These are phyloP conservation scores for Coffea canephora DNA, from an alignment of 257 asterid genomes.

Conservation along the genomic window DNA sequence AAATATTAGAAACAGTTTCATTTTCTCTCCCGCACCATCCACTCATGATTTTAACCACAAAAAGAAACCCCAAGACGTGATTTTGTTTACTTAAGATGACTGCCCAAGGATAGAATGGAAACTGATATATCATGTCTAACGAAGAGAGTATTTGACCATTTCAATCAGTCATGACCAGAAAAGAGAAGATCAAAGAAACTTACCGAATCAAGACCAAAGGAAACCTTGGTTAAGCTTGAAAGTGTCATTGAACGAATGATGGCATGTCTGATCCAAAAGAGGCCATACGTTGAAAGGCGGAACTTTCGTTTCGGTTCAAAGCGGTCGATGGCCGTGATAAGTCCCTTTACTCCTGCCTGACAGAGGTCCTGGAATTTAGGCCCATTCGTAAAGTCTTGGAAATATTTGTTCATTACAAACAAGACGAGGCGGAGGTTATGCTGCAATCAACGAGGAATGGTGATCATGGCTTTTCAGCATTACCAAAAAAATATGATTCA, in stretches of 20 bases:
- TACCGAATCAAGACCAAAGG: constrained; percentile 95
- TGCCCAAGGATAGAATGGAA: background rate
- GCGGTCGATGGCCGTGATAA: constrained; percentile 82
- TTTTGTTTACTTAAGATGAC: background rate
- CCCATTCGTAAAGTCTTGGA: constrained; percentile 72
- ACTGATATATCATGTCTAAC: background rate
- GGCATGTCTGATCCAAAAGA: constrained; percentile 94
- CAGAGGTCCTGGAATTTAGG: constrained; percentile 89
- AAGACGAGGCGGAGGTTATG: constrained; percentile 91
- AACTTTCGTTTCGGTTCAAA: constrained; percentile 80
- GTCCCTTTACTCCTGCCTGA: constrained; percentile 96
- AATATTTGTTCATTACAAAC: constrained; percentile 89
- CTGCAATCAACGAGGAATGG: constrained; percentile 46
- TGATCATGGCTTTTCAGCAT: background rate
- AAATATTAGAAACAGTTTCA: background rate
- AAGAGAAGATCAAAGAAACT: constrained; percentile 26
- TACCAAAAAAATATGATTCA: background rate
- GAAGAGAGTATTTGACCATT: background rate
- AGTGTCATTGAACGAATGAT: constrained; percentile 82
- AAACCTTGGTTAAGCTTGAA: constrained; percentile 88
- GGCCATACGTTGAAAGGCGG: constrained; percentile 77
- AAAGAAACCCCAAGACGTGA: background rate
- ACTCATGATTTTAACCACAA: background rate
- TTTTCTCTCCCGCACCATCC: background rate
- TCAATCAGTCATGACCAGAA: background rate